Evolutionary conservation across 2,329 filamentous ascomycete genomes (phyloP).

Genomic region (Pyricularia grisea): DNA sequence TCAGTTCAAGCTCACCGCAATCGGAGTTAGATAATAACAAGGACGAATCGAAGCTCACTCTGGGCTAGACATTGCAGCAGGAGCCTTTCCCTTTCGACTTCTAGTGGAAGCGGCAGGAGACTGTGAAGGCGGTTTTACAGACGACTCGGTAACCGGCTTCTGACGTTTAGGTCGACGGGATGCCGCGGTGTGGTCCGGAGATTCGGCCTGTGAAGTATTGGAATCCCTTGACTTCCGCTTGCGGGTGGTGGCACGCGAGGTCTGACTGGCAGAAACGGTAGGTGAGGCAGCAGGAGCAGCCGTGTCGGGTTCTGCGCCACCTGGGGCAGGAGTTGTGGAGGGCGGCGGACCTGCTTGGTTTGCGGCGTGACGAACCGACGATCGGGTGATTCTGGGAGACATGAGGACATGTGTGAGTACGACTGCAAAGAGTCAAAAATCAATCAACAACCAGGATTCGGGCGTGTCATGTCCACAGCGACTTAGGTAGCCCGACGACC

Average conservation of each 20-base stretch:
- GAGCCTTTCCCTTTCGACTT: conserved; percentile 51
- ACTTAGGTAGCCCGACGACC: not conserved
- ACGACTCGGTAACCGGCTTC: conserved; percentile 21
- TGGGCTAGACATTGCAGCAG: conserved; percentile 62
- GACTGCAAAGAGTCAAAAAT: not conserved
- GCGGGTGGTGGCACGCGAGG: conserved; percentile 40
- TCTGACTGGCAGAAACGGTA: conserved; percentile 24
- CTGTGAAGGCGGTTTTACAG: conserved; percentile 14
- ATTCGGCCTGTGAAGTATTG: conserved; percentile 32
- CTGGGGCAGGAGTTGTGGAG: conserved; percentile 2
- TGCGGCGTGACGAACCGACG: conserved; percentile 83
- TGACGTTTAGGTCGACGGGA: conserved; percentile 61
- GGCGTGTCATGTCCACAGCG: conserved; percentile 1
- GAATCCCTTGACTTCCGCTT: conserved; percentile 67
- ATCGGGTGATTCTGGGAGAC: conserved; percentile 94
- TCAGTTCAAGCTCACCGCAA: not conserved
- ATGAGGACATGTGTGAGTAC: conserved; percentile 52
- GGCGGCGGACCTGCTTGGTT: conserved; percentile 39
- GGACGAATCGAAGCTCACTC: conserved; percentile 39
- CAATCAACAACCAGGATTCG: not conserved
- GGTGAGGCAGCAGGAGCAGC: conserved; percentile 31
- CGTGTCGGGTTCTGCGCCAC: conserved; percentile 19
- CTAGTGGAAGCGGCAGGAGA: conserved; percentile 30
- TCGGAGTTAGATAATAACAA: not conserved
- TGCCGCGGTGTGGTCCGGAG: conserved; percentile 23